A percentile compares a stretch with the other conserved stretches of the same genome.
phyloP scores from a whole-genome alignment of 768 basidiomycete genomes.

The Lactarius sanguifluus region DNA sequence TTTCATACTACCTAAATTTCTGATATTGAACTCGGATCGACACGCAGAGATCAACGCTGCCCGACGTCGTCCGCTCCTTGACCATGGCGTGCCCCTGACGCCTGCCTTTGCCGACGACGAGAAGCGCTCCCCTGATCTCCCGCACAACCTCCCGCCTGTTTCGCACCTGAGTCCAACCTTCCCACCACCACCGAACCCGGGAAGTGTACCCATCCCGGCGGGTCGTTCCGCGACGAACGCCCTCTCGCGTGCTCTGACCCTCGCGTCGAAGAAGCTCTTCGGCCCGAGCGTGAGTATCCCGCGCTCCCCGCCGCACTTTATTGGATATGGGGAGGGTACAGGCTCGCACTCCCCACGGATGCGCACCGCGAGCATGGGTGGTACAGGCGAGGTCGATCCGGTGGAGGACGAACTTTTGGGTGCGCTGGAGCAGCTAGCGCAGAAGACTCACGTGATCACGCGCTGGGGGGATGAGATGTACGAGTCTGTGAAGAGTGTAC shows the following conservation, averaged over 20 bases:
- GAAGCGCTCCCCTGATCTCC: slow-evolving; percentile 37
- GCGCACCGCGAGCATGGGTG: slow-evolving; percentile 40
- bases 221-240: slow-evolving; percentile 70
- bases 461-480: slow-evolving; percentile 96
- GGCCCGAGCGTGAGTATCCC: slow-evolving; percentile 49
- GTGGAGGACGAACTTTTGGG: slow-evolving; percentile 84
- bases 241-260: slow-evolving; percentile 71
- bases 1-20: not conserved
- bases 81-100: slow-evolving; percentile 45
- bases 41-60: slow-evolving; percentile 60
- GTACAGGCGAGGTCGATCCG: slow-evolving; percentile 47
- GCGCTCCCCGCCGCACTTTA: slow-evolving; percentile 37
- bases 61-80: slow-evolving; percentile 58
- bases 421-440: slow-evolving; percentile 82
- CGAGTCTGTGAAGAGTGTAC: slow-evolving; percentile 80
- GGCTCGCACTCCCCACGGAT: slow-evolving; percentile 34
- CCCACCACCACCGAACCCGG: slow-evolving; percentile 58
- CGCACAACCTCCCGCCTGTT: slow-evolving; percentile 34
- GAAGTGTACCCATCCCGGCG: slow-evolving; percentile 59
- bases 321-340: slow-evolving; percentile 26
- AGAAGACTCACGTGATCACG: slow-evolving; percentile 92
- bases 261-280: slow-evolving; percentile 82
- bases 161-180: slow-evolving; percentile 46
- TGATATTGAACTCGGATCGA: slow-evolving; percentile 17
- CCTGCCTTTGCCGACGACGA: slow-evolving; percentile 53